A percentile compares a stretch with the other conserved stretches of the same genome.
Evolutionary conservation across 2,329 filamentous ascomycete genomes (phyloP).

Genomic region (Coniochaeta pulveracea): DNA sequence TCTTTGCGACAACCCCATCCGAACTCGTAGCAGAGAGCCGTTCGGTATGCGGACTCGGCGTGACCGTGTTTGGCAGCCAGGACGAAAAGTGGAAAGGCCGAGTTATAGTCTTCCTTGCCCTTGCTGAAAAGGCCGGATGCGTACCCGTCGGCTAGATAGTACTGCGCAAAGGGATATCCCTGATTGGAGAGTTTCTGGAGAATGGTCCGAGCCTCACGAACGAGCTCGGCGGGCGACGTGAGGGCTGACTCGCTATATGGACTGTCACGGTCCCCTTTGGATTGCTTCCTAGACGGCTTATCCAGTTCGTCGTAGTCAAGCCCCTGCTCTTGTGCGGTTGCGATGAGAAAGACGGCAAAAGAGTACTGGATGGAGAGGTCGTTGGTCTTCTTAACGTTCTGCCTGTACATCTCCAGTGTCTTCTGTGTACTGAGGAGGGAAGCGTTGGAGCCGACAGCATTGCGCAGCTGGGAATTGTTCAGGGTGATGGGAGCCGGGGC

Average conservation of each 20-base stretch:
- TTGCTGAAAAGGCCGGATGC: conserved; percentile 93
- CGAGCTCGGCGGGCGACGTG: conserved; percentile 52
- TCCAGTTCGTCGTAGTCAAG: conserved; percentile 39
- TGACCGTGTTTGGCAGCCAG: conserved; percentile 94
- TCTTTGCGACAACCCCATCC: conserved; percentile 93
- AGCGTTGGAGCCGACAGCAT: conserved; percentile 75
- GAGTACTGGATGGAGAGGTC: conserved; percentile 88
- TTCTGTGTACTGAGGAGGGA: conserved; percentile 85
- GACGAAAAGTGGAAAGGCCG: conserved; percentile 85
- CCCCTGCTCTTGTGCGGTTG: conserved; percentile 71
- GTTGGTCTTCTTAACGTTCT: conserved; percentile 94
- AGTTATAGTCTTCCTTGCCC: conserved; percentile 81
- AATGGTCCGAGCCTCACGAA: conserved; percentile 82
- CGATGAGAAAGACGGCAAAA: conserved; percentile 89
- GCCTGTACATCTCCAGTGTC: conserved; percentile 94
- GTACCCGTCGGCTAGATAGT: conserved; percentile 91
- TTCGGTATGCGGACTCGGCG: conserved; percentile 88
- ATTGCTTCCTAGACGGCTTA: conserved; percentile 29
- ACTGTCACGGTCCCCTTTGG: conserved; percentile 32
- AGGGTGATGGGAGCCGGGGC: conserved; percentile 54
- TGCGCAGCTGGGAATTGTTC: conserved; percentile 72
- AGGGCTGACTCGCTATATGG: conserved; percentile 32
- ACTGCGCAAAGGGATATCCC: conserved; percentile 93
- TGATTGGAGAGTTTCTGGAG: conserved; percentile 75
- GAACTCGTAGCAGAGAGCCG: conserved; percentile 93